Evolutionary conservation across 208 protist genomes (phyloP), one percentile per base, ranked within the genome.

Genomic region (Wallacemonas sp.): DNA sequence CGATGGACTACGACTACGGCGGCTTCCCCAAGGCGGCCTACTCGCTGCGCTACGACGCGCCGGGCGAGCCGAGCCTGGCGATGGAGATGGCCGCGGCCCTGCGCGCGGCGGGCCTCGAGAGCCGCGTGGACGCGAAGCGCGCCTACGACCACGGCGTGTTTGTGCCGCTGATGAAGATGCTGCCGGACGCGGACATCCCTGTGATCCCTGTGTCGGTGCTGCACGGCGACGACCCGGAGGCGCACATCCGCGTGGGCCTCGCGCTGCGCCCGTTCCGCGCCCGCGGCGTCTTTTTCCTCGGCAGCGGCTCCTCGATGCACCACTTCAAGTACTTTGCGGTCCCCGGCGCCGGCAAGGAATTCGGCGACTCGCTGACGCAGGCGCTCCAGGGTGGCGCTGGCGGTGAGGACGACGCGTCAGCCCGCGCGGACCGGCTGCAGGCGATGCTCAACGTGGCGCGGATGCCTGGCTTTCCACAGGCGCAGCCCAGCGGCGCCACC

Each of bases 131-230:
- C 50, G 18, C 54, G 22, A 67, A 48, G 57, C 73, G 88, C 25
- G 78, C 76, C 46, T 81, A 73, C 25, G 93, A 97, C 66, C 93
- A 97, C 76, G 93, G 93, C 25, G 75, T 91, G 2, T 98, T 92
- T 71, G 72, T 94, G 36, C 82, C 86, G 29, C 70, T 97, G 11
- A 80, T 88, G 57, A 25, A 84, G 20, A 86, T 93, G 61, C 94
- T 93, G 50, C 89, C 85, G 16, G 65, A 89, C 20, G 93, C 89
- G 29, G 74, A 86, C 67, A 84, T 97, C 16, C 93, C 92, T 42
- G 78, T 97, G 0, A 61, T 98, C 20, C 83, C 89, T 39, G 26
- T 97, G 20, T 96, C 88, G 42, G 54, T 97, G 26, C 49, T 87
- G 39, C 16, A 25, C 12, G 67, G 45, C 12, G 68, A 89, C 28